Evolutionary conservation across 139 green algal species (phyloP).

Genomic region (Chlamydomonas sp.): DNA sequence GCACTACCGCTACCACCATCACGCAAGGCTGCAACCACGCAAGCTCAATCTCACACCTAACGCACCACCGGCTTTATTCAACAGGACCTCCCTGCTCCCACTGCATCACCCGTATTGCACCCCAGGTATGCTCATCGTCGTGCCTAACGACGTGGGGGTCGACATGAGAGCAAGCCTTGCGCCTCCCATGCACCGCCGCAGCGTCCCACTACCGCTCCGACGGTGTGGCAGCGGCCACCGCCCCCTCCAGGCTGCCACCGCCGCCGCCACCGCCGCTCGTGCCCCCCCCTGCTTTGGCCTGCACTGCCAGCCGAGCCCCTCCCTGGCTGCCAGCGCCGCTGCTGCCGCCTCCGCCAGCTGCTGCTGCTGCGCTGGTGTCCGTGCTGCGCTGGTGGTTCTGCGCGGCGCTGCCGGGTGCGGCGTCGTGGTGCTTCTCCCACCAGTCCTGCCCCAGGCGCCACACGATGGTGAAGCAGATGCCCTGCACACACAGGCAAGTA

Average conservation of each 20-base stretch:
- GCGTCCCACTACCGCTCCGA: background rate
- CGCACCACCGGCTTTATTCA: no score
- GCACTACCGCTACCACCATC: no score
- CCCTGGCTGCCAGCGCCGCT: background rate
- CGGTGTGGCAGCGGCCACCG: slow-evolving; percentile 1
- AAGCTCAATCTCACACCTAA: no score
- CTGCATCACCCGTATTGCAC: no score
- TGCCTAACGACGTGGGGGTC: no score
- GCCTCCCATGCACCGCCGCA: no score
- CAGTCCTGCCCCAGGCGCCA: slow-evolving; percentile 83
- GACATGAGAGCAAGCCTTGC: no score
- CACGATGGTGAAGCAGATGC: slow-evolving; percentile 82
- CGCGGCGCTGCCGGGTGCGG: no score
- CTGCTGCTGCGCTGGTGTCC: background rate
- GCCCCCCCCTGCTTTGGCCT: background rate
- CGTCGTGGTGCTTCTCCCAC: slow-evolving; percentile 7
- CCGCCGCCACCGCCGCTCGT: background rate
- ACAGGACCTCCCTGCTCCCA: no score
- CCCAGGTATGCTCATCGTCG: no score
- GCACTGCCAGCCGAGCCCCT: background rate
- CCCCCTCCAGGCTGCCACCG: background rate
- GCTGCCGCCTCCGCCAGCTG: background rate
- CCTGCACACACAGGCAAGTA: slow-evolving; percentile 48
- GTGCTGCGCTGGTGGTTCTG: no score
- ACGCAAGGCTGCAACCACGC: no score